Evolutionary conservation across 2,329 filamentous ascomycete genomes (phyloP), one percentile per base, ranked within the genome.

Genomic region (Sclerotinia minor): DNA sequence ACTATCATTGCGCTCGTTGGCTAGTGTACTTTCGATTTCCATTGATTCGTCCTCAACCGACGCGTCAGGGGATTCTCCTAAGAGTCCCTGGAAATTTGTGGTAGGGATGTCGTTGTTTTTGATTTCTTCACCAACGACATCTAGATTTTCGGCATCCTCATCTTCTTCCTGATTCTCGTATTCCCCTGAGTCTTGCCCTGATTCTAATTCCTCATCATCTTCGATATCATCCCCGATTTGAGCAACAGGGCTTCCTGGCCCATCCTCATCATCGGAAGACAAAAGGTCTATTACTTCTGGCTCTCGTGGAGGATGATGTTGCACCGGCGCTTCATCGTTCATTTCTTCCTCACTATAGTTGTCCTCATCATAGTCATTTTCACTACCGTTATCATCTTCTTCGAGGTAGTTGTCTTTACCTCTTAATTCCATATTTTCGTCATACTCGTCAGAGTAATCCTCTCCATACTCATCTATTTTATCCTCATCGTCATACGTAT

Each of bases 401-500:
- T 55, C 35, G 24, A 21, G 11, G 24, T 61, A 57, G 17, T 58
- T 13, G 5, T 19, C 53, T 3, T 35, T 49, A 24, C n/a, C 41
- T 17, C 13, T 29, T 35, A 11, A 41, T 29, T 47, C 24, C 47
- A 63, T 47, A 17, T 63, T 54, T 41, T 57, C 59, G n/a, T 57
- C 65, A 35, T 76, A 74, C 15, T 79, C 77, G 24, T 78, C 78
- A 32, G 79, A 78, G 59, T 75, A 72, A 41, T 69, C 72, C n/a
- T 65, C 53, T 17, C 58, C 65, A n/a, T 64, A 60, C 9, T 53
- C 65, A 58, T 69, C 54, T 67, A 19, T 9, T 50, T 19, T 15
- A n/a, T 60, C 13, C 4, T 52, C 35, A 52, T 63, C 49, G 21
- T 54, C 57, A 35, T 54, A 24, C 41, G 26, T 19, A 61, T 52